phyloP scores from a whole-genome alignment of 2,329 filamentous ascomycete genomes.

The Davidsoniella eucalypti region DNA sequence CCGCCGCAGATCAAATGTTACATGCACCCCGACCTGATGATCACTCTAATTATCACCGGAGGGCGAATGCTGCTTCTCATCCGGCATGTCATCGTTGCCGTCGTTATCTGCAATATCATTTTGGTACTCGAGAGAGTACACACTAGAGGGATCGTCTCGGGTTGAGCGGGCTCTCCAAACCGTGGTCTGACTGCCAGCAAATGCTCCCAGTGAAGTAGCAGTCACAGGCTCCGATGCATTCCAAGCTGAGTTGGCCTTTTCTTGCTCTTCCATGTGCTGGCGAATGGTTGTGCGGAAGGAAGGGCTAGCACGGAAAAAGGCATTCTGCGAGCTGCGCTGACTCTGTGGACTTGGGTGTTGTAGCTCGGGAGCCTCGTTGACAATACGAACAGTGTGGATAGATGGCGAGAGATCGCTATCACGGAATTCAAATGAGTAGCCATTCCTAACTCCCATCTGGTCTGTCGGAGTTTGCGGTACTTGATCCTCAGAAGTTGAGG shows the following conservation, averaged over 20 bases:
- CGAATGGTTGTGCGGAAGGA: slow-evolving; percentile 9
- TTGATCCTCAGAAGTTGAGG: slow-evolving; percentile 1
- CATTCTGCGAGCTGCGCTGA: slow-evolving; percentile 6
- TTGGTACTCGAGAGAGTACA: slow-evolving; percentile 7
- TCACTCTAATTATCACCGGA: slow-evolving; percentile 3
- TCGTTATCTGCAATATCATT: not conserved
- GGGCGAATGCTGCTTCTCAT: not conserved
- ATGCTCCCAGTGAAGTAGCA: too few species aligned
- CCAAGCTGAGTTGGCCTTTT: not conserved
- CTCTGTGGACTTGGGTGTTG: slow-evolving; percentile 12
- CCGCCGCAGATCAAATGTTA: not conserved
- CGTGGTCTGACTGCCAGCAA: not conserved
- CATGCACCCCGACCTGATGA: not conserved
- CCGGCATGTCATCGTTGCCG: not conserved
- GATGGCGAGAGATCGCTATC: slow-evolving; percentile 10
- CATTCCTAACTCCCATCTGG: not conserved
- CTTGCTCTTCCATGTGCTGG: slow-evolving; percentile 8
- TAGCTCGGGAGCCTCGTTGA: slow-evolving; percentile 7
- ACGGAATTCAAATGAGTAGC: slow-evolving; percentile 6
- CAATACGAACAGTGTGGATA: slow-evolving; percentile 10
- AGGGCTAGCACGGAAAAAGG: slow-evolving; percentile 11
- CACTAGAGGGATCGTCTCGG: slow-evolving; percentile 6
- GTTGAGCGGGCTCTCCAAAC: slow-evolving; percentile 5
- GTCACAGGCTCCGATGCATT: not conserved
- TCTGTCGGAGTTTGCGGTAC: slow-evolving; percentile 4